Evolutionary conservation across 371 early-diverging fungal genomes (phyloP).

Genomic region (Apophysomyces ossiformis): DNA sequence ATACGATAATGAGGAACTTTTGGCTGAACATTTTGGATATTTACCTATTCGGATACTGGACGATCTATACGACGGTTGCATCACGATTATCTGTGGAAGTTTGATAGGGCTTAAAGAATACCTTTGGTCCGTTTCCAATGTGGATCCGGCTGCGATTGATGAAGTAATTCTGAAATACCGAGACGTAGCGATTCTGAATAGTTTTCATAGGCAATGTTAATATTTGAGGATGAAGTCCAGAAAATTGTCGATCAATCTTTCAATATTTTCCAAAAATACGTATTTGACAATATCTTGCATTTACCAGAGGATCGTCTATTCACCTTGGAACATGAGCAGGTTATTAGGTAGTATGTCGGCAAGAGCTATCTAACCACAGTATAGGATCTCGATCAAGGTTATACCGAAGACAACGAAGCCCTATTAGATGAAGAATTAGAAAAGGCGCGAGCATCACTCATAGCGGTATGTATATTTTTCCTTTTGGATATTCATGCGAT

Average conservation of each 20-base stretch:
- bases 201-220: conserved; percentile 9
- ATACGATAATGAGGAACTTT: conserved; percentile 20
- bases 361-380: neutral
- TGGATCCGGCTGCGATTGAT: neutral
- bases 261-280: conserved; percentile 21
- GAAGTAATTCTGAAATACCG: neutral
- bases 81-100: conserved; percentile 13
- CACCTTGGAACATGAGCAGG: conserved; percentile 22
- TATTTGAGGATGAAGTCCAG: conserved; percentile 19
- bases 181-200: neutral
- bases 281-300: conserved; percentile 20
- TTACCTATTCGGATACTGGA: conserved; percentile 16
- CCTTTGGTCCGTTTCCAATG: neutral
- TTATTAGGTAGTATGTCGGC: neutral
- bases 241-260: conserved; percentile 20
- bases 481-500: neutral
- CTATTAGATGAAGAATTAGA: conserved; percentile 19
- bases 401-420: conserved; percentile 21
- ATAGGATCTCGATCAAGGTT: conserved; percentile 17
- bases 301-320: conserved; percentile 7
- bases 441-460: neutral
- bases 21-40: conserved; percentile 24
- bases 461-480: conserved; percentile 13
- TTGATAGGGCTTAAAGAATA: conserved; percentile 16
- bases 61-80: conserved; percentile 23